Evolutionary conservation across 2,329 filamentous ascomycete genomes (phyloP).

Genomic region (Hymenoscyphus linearis): DNA sequence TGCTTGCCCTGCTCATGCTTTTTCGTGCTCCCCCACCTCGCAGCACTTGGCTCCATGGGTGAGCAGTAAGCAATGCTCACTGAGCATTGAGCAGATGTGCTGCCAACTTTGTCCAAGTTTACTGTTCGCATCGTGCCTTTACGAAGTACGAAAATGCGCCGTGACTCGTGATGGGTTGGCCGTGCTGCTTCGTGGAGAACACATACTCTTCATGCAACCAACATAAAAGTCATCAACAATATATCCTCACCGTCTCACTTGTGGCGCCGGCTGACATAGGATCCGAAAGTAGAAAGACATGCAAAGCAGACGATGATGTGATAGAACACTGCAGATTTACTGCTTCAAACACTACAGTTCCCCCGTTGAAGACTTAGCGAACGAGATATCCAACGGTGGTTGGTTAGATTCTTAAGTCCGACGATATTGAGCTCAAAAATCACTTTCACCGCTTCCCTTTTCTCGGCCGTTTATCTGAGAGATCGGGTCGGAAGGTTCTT

Average conservation of each 20-base stretch:
- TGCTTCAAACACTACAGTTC: slow-evolving; percentile 2
- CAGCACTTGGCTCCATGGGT: not conserved
- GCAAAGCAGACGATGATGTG: slow-evolving; percentile 8
- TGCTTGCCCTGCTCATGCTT: not conserved
- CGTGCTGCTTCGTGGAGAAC: not conserved
- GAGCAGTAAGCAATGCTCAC: too few relatives aligned
- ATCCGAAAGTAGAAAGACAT: slow-evolving; percentile 8
- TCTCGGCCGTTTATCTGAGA: slow-evolving; percentile 13
- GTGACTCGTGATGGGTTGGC: slow-evolving; percentile 7
- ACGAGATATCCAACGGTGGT: not conserved
- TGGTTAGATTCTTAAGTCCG: slow-evolving; percentile 1
- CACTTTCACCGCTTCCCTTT: slow-evolving; percentile 14
- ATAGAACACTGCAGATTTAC: slow-evolving; percentile 8
- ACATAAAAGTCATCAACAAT: not conserved
- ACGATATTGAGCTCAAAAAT: slow-evolving; percentile 7
- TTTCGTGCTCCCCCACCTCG: not conserved
- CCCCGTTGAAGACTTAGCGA: not conserved
- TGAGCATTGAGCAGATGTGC: not conserved
- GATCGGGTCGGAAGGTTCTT: slow-evolving; percentile 4
- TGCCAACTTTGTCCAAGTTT: not conserved
- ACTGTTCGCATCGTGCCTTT: slow-evolving; percentile 3
- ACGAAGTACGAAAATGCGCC: slow-evolving; percentile 2
- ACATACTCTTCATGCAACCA: slow-evolving; percentile 12
- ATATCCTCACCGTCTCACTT: slow-evolving; percentile 12
- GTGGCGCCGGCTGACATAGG: slow-evolving; percentile 17